Evolutionary conservation across 2,329 filamentous ascomycete genomes (phyloP).

Genomic region (Nigrospora oryzae): DNA sequence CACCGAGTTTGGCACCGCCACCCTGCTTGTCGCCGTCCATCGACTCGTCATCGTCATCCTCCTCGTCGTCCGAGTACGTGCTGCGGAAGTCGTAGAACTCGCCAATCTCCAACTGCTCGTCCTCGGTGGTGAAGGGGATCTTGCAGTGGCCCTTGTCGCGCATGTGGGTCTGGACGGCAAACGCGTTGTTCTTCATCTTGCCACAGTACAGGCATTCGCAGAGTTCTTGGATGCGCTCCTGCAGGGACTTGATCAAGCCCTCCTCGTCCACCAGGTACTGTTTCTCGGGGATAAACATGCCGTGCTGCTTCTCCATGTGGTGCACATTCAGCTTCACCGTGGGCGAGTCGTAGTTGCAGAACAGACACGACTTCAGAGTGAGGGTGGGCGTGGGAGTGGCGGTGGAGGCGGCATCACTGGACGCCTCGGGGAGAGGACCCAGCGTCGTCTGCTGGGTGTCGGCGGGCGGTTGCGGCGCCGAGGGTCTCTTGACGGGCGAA

Average conservation of each 20-base stretch:
- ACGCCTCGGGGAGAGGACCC: slow-evolving; percentile 28
- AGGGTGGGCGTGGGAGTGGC: slow-evolving; percentile 28
- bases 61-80: slow-evolving; percentile 81
- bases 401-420: slow-evolving; percentile 32
- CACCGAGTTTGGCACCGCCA: slow-evolving; percentile 63
- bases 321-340: slow-evolving; percentile 66
- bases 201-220: slow-evolving; percentile 85
- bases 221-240: slow-evolving; percentile 69
- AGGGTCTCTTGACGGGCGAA: slow-evolving; percentile 46
- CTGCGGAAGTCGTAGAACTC: slow-evolving; percentile 96
- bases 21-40: slow-evolving; percentile 38
- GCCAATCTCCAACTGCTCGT: slow-evolving; percentile 87
- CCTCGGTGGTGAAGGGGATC: slow-evolving; percentile 83
- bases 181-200: slow-evolving; percentile 68
- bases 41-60: slow-evolving; percentile 48
- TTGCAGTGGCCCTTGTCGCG: slow-evolving; percentile 94
- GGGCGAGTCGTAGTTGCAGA: slow-evolving; percentile 83
- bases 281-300: slow-evolving; percentile 92
- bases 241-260: slow-evolving; percentile 70
- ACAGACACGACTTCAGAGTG: slow-evolving; percentile 60
- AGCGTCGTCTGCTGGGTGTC: slow-evolving; percentile 35
- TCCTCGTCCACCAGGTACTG: slow-evolving; percentile 75
- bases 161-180: slow-evolving; percentile 92
- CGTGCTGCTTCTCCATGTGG: slow-evolving; percentile 89
- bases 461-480: slow-evolving; percentile 37